Evolutionary conservation across 192 early-diverging fungal genomes (phyloP).

Genomic region (Radiomyces spectabilis): DNA sequence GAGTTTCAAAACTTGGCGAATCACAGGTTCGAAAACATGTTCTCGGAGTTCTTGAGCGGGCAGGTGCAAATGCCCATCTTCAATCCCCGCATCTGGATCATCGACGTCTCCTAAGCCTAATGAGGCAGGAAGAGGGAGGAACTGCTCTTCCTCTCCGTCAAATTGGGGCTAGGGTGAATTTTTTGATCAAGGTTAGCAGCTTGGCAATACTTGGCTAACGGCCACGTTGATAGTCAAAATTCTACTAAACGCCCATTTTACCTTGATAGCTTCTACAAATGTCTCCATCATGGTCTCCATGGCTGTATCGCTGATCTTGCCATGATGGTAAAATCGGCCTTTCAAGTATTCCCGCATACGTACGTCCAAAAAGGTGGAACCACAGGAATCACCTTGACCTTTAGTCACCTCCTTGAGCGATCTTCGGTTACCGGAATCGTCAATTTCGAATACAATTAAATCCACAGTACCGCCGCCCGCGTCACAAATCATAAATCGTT

Average conservation of each 20-base stretch:
- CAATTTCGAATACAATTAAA: constrained; percentile 39
- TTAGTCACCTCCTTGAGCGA: constrained; percentile 36
- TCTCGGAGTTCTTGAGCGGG: constrained; percentile 41
- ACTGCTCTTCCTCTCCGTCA: constrained; percentile 44
- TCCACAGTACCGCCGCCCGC: constrained; percentile 44
- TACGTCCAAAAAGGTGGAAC: constrained; percentile 40
- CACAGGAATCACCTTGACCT: constrained; percentile 34
- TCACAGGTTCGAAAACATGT: constrained; percentile 45
- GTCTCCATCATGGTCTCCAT: constrained; percentile 34
- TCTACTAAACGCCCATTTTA: too few relatives aligned
- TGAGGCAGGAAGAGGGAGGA: constrained; percentile 37
- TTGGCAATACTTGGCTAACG: too few relatives aligned
- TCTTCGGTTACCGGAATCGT: constrained; percentile 22
- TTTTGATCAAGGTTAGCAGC: not conserved
- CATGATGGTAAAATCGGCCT: constrained; percentile 32
- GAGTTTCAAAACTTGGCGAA: constrained; percentile 35
- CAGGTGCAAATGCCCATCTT: constrained; percentile 38
- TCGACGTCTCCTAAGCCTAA: constrained; percentile 35
- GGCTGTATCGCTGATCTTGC: constrained; percentile 29
- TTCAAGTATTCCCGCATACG: constrained; percentile 30
- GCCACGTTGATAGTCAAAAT: too few relatives aligned
- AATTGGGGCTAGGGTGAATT: constrained; percentile 31
- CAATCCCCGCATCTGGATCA: constrained; percentile 41
- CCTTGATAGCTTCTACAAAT: constrained; percentile 37
- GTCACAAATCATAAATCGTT: constrained; percentile 41